Percentiles rank a stretch among this genome's conserved stretches.
Evolutionary conservation across 1,139 yeast species (phyloP).

Genomic region (Spencermartinsiella ligniputridi): DNA sequence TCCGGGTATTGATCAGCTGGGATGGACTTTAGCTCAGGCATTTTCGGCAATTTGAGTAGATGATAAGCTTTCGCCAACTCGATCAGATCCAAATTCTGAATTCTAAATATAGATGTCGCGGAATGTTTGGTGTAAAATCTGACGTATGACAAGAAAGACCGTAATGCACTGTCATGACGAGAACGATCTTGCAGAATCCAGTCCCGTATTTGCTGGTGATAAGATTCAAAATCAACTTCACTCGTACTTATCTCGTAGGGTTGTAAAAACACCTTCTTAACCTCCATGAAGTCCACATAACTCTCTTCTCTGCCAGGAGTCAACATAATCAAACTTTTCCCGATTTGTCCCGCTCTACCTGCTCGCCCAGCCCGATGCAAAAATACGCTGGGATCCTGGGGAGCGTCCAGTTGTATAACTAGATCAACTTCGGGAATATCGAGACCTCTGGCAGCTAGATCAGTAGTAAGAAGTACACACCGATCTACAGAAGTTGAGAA

Average conservation of each 20-base stretch:
- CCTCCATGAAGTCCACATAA: conserved; percentile 73
- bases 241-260: conserved; percentile 28
- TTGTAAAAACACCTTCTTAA: conserved; percentile 57
- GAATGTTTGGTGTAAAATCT: conserved; percentile 83
- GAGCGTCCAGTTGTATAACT: conserved; percentile 85
- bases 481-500: conserved; percentile 50
- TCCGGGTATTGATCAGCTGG: conserved; percentile 38
- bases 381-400: conserved; percentile 83
- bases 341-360: conserved; percentile 82
- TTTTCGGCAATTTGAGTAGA: conserved; percentile 75
- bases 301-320: conserved; percentile 75
- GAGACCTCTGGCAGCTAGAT: conserved; percentile 81
- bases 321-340: conserved; percentile 71
- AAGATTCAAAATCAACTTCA: background rate
- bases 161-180: conserved; percentile 73
- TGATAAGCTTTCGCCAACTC: conserved; percentile 77
- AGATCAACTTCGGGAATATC: conserved; percentile 91
- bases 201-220: conserved; percentile 35
- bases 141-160: conserved; percentile 78
- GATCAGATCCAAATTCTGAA: conserved; percentile 64
- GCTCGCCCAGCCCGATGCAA: conserved; percentile 91
- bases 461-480: conserved; percentile 55
- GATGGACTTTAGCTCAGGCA: conserved; percentile 79
- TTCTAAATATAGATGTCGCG: conserved; percentile 85
- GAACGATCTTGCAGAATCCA: conserved; percentile 73